phyloP scores from a whole-genome alignment of 108 stramenopile species.

The Skeletonema marinoi region DNA sequence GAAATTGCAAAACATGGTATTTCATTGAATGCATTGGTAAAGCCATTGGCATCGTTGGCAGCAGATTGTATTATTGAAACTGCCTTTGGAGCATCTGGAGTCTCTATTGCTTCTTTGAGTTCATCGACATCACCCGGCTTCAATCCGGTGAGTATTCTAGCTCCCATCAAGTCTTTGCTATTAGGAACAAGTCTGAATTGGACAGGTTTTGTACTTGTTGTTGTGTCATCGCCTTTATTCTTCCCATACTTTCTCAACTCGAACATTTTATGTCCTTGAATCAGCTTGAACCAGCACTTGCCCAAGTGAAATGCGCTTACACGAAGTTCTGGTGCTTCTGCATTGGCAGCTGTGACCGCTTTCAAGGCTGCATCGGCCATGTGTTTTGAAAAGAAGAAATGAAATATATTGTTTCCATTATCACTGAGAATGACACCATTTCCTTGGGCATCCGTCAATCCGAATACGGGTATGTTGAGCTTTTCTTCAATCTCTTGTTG shows the following conservation, averaged over 20 bases:
- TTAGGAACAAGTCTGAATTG: constrained; percentile 46
- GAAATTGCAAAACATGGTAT: constrained; percentile 51
- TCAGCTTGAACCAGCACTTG: constrained; percentile 48
- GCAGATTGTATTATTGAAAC: constrained; percentile 49
- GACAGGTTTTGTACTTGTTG: constrained; percentile 23
- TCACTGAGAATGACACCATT: constrained; percentile 47
- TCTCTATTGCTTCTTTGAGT: constrained; percentile 41
- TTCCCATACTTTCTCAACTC: constrained; percentile 29
- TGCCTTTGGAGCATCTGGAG: constrained; percentile 23
- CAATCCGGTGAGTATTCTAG: constrained; percentile 44
- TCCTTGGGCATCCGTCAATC: constrained; percentile 45
- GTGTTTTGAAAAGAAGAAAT: constrained; percentile 49
- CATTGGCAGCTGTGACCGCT: constrained; percentile 35
- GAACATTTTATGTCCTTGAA: constrained; percentile 21
- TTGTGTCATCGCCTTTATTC: background rate
- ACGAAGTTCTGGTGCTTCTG: constrained; percentile 31
- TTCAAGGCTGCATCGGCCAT: constrained; percentile 41
- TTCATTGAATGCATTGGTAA: constrained; percentile 38
- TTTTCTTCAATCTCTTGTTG: constrained; percentile 51
- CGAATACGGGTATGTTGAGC: constrained; percentile 48
- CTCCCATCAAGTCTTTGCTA: constrained; percentile 52
- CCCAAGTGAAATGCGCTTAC: constrained; percentile 50
- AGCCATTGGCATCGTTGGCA: constrained; percentile 15
- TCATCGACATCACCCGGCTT: constrained; percentile 34
- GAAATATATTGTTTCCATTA: constrained; percentile 34